phyloP scores from a whole-genome alignment of 192 early-diverging fungal species.

The Helicostylum pulchrum region DNA sequence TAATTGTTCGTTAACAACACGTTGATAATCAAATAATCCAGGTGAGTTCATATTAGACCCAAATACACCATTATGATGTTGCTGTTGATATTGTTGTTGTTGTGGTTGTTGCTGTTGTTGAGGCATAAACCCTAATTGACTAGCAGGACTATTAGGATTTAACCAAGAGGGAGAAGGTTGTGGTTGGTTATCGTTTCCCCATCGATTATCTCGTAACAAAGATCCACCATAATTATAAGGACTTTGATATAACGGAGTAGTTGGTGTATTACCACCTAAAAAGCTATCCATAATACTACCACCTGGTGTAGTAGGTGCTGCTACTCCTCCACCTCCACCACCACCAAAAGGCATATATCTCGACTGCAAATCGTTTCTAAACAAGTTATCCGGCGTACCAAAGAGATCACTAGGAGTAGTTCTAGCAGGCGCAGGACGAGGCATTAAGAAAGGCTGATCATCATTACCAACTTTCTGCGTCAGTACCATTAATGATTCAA shows the following conservation, averaged over 20 bases:
- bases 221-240: slow-evolving; percentile 14
- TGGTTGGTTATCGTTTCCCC: background rate
- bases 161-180: background rate
- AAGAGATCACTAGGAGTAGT: slow-evolving; percentile 3
- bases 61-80: background rate
- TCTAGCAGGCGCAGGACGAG: slow-evolving; percentile 3
- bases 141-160: background rate
- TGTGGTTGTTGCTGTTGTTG: slow-evolving; percentile 5
- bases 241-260: slow-evolving; percentile 14
- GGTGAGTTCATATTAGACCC: slow-evolving; percentile 12
- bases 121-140: slow-evolving; percentile 2
- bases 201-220: slow-evolving; percentile 5
- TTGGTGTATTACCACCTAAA: background rate
- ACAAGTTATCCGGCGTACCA: slow-evolving; percentile 1
- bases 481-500: slow-evolving; percentile 77
- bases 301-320: background rate
- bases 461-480: slow-evolving; percentile 56
- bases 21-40: slow-evolving; percentile 23
- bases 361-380: background rate
- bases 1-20: slow-evolving; percentile 25
- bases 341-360: slow-evolving; percentile 16
- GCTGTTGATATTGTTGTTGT: background rate
- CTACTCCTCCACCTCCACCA: background rate
- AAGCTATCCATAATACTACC: background rate
- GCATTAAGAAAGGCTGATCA: slow-evolving; percentile 66